Base-by-base conservation (phyloP, 116 monocot genomes). In the Phalaenopsis hybrid region DNA sequence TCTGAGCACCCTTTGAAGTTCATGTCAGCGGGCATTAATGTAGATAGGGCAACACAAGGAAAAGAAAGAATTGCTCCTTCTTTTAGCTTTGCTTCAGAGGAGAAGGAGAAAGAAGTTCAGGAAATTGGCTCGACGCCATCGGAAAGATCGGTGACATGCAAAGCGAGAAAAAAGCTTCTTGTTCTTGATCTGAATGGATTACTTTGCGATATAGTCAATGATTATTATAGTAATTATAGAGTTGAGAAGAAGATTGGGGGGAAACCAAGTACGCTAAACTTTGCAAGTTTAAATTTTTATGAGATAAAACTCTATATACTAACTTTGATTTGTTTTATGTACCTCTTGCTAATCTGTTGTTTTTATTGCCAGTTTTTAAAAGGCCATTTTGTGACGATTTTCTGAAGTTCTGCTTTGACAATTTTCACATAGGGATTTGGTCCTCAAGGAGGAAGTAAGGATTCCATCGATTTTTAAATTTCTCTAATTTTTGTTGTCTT, bases 161-260 rank as follows among this genome's bases (percentile, higher is more conserved):
- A 41, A 10, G 59, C 16, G 31, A 83, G 45, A 45, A 95, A 84
- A 86, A 98, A 90, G 25, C 87, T 98, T 78, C 85, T 98, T 82
- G 88, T 98, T 20, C 92, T 98, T 85, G 98, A 98, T 90, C 61
- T 98, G 69, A 98, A 98, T 87, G 98, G 98, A 15, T 84, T 98
- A 45, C 95, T 98, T 84, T 91, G 88, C 57, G 98, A 98, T 82
- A 86, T 98, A 78, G 74, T 83, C 79, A 13, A 44, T 28, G 87
- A 88, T 37, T 76, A 57, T 58, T 37, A 23, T 61, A 58, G 74
- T 87, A 44, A 76, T 83, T 77, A 79, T 44, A 86, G 48, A 57
- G 82, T 82, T 72, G 33, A 83, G 73, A 84, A 34, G 31, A 87
- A 75, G 79, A 77, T 92, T 77, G 82, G 79, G 17, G 84, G 86